Percentiles rank a stretch among this genome's conserved stretches.
Conservation (phyloP, 1,284 basidiomycete genomes). For the Chondrostereum purpureum region DNA sequence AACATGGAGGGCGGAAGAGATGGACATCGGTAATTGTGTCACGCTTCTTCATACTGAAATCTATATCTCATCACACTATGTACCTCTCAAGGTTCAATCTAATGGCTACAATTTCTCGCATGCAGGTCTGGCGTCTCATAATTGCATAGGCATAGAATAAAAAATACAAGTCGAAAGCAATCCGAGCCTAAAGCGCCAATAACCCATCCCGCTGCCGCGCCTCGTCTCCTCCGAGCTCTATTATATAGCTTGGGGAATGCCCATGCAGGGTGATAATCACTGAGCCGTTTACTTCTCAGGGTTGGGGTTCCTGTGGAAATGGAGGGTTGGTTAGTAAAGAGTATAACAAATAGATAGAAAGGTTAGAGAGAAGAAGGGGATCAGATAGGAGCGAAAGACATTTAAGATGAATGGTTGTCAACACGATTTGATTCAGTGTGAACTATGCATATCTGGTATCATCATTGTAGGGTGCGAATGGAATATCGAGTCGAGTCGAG, state of each 20-base stretch:
- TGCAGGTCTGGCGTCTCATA: neutral
- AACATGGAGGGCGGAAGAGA: conserved; percentile 53
- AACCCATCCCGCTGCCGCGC: too few species aligned
- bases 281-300: conserved; percentile 72
- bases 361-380: conserved; percentile 17
- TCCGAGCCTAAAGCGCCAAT: neutral
- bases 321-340: conserved; percentile 21
- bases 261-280: neutral
- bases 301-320: conserved; percentile 65
- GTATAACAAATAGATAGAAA: conserved; percentile 9
- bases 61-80: too few species aligned
- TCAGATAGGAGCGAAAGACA: conserved; percentile 96
- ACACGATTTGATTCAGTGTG: conserved; percentile 81
- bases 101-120: neutral
- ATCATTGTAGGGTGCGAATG: conserved; percentile 35
- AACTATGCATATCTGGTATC: conserved; percentile 83
- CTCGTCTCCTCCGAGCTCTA: neutral
- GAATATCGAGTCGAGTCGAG: conserved; percentile 10
- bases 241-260: neutral
- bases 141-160: neutral
- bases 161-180: neutral
- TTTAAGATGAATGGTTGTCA: conserved; percentile 74
- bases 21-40: conserved; percentile 26
- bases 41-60: neutral
- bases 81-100: neutral